Conservation (phyloP, 2,329 filamentous ascomycete species). For the Cladosporium phlei region DNA sequence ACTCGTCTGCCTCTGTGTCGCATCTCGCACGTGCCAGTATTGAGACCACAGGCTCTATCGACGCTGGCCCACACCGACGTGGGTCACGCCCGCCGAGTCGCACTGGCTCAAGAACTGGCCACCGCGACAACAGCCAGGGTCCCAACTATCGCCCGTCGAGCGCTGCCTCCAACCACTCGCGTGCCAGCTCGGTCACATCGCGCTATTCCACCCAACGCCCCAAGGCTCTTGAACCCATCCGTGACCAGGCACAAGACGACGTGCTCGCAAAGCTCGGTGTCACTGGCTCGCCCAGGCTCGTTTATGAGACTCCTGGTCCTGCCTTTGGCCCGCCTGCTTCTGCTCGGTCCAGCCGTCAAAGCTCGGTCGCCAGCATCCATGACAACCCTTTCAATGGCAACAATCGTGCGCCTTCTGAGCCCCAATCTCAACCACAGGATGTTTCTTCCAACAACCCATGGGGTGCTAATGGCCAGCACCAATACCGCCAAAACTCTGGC, state of each 20-base stretch:
- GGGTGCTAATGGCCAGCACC: constrained; percentile 14
- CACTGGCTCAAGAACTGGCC: constrained; percentile 13
- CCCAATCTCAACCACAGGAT: not conserved
- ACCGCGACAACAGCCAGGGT: constrained; percentile 13
- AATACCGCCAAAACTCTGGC: constrained; percentile 17
- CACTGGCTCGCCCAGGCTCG: constrained; percentile 33
- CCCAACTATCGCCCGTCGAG: constrained; percentile 9
- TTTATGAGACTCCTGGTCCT: constrained; percentile 36
- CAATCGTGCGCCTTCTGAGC: constrained; percentile 1
- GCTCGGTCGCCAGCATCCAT: constrained; percentile 11
- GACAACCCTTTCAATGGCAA: not conserved
- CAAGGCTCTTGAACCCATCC: constrained; percentile 24
- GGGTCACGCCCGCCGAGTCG: constrained; percentile 1
- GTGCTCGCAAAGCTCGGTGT: constrained; percentile 35
- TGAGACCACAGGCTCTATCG: not conserved
- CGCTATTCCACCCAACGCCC: constrained; percentile 22
- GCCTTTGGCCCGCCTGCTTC: constrained; percentile 29
- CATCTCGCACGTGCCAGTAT: constrained; percentile 6
- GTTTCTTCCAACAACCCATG: constrained; percentile 4
- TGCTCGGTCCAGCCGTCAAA: constrained; percentile 10
- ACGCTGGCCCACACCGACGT: not conserved
- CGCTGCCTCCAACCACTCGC: constrained; percentile 20
- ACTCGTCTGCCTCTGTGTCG: constrained; percentile 5
- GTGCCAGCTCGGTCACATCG: constrained; percentile 25
- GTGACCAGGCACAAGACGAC: constrained; percentile 31